Evolutionary conservation across 2,329 filamentous ascomycete genomes (phyloP).

Genomic region (Fusarium neocosmosporiellum): DNA sequence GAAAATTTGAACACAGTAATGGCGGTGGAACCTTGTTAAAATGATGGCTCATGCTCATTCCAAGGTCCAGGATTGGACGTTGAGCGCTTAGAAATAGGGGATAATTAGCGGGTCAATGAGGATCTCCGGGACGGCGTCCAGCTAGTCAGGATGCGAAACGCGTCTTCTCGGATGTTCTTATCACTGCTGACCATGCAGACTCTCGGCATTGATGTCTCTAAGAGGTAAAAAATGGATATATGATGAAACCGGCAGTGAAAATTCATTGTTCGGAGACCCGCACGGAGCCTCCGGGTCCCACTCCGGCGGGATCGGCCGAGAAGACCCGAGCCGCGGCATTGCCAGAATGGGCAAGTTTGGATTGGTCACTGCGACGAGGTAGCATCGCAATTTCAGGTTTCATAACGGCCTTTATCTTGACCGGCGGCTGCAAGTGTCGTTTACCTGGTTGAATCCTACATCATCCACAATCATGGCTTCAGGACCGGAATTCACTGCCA

Average conservation of each 20-base stretch:
- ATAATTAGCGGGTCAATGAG: background rate
- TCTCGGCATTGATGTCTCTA: constrained; percentile 12
- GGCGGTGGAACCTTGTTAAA: background rate
- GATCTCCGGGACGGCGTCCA: background rate
- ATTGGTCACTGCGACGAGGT: constrained; percentile 1
- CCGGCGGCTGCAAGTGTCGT: background rate
- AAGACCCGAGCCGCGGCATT: constrained; percentile 34
- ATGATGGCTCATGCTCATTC: background rate
- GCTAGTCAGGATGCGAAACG: background rate
- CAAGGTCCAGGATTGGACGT: background rate
- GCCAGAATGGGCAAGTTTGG: constrained; percentile 5
- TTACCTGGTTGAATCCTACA: background rate
- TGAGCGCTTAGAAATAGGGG: background rate
- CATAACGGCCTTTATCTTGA: constrained; percentile 14
- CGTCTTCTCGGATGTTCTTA: background rate
- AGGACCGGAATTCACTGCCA: constrained; percentile 41
- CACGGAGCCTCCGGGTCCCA: constrained; percentile 32
- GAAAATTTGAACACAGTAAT: background rate
- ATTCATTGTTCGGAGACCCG: constrained; percentile 8
- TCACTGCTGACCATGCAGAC: background rate
- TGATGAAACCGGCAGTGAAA: constrained; percentile 7
- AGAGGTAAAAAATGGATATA: constrained; percentile 2
- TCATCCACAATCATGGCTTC: constrained; percentile 22
- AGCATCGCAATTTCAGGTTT: constrained; percentile 12
- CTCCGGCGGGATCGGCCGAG: constrained; percentile 31